Percentiles rank a stretch among this genome's conserved stretches.
Evolutionary conservation across 495 filamentous ascomycete genomes (phyloP).

Genomic region (Pseudomonodictys pantanalensis): DNA sequence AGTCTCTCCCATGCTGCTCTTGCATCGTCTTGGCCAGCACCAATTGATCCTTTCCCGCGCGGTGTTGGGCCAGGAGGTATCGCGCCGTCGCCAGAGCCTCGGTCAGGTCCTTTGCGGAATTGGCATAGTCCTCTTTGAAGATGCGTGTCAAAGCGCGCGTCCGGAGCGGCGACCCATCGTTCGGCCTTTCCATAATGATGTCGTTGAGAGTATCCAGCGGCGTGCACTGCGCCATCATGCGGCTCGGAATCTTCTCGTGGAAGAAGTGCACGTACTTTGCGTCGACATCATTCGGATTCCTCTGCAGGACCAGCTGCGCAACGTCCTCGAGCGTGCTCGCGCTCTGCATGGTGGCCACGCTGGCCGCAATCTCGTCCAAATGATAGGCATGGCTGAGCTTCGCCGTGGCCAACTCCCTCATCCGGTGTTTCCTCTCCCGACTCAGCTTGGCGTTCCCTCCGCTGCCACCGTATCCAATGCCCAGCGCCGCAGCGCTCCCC

Average conservation of each 20-base stretch:
- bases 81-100: slow-evolving; percentile 59
- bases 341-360: slow-evolving; percentile 78
- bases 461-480: slow-evolving; percentile 57
- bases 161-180: slow-evolving; percentile 62
- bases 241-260: slow-evolving; percentile 78
- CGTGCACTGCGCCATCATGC: slow-evolving; percentile 72
- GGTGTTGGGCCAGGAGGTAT: slow-evolving; percentile 46
- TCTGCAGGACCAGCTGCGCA: slow-evolving; percentile 66
- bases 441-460: slow-evolving; percentile 65
- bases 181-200: slow-evolving; percentile 59
- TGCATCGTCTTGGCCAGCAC: slow-evolving; percentile 46
- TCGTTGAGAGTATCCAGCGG: slow-evolving; percentile 62
- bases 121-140: slow-evolving; percentile 70
- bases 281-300: slow-evolving; percentile 60
- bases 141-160: slow-evolving; percentile 70
- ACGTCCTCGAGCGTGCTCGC: slow-evolving; percentile 77
- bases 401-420: slow-evolving; percentile 73
- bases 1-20: slow-evolving; percentile 47
- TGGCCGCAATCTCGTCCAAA: slow-evolving; percentile 75
- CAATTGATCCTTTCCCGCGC: slow-evolving; percentile 47
- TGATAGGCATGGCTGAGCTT: slow-evolving; percentile 72
- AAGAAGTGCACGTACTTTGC: slow-evolving; percentile 85
- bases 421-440: slow-evolving; percentile 67
- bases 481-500: slow-evolving; percentile 54
- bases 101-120: slow-evolving; percentile 66